Base-by-base conservation (phyloP, 257 asterid genomes). In the Craterostigma plantagineum region DNA sequence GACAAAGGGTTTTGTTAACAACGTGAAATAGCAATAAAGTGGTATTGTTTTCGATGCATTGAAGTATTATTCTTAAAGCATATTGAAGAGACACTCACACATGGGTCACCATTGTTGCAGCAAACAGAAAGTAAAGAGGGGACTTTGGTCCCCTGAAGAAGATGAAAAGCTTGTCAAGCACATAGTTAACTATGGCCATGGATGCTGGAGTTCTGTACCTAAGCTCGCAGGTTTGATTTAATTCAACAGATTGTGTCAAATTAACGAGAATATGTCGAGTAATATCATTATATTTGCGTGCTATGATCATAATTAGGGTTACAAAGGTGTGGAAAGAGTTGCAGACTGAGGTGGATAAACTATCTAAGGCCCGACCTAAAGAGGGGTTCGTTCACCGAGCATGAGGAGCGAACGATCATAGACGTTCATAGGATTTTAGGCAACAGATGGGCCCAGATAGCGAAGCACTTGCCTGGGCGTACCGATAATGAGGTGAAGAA, bases 181-280 rank as follows among this genome's bases (percentile, higher is more conserved):
- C 50, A 86, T 86, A 61, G 64, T 78, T 13, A 11, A 45, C 35
- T 72, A 86, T 43, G 97, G 97, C 73, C 84, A 86, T 42, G 77
- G 82, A 63, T 81, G 97, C 63, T 86, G 97, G 97, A 86, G 97
- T 35, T 69, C 94, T 15, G 86, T 86, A 14, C 97, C 97, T 6
- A 73, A 69, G 67, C 68, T 78, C 8, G 86, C 95, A 16, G 95
- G 92, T 62, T 1, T 8, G 9, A 23, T 23, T 23, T 23, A 23
- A 23, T 23, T 23, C 30, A 23, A 23, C 6, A 23, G 30, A 23
- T 23, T n/a, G n/a, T n/a, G 2, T 23, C 30, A 23, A 23, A 23
- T 23, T 23, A 23, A 23, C 30, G 6, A 23, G 30, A 23, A 23
- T 23, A 23, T n/a, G n/a, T n/a, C n/a, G n/a, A n/a, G n/a, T 23